Evolutionary conservation across 768 basidiomycete genomes (phyloP).

Genomic region (Tubosaeta brunneosetosa): DNA sequence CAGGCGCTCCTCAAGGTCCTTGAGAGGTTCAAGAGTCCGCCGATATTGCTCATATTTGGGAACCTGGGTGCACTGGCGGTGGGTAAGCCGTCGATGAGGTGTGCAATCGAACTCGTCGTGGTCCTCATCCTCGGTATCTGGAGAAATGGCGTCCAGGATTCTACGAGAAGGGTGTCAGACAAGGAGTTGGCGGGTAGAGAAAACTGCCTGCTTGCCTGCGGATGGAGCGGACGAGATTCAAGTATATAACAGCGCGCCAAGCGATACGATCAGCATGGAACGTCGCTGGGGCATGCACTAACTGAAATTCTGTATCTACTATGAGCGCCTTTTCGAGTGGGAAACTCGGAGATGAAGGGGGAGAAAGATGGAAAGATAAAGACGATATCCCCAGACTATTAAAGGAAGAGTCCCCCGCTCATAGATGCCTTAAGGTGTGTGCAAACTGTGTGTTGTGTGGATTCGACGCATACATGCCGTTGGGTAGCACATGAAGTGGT

Average conservation of each 20-base stretch:
- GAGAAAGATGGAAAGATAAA: conserved; percentile 3
- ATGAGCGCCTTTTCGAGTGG: conserved; percentile 16
- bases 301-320: conserved; percentile 64
- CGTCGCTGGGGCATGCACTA: conserved; percentile 70
- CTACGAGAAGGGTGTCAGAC: conserved; percentile 29
- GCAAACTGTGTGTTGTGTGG: background rate
- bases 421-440: background rate
- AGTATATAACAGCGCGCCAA: conserved; percentile 85
- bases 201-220: conserved; percentile 48
- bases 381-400: background rate
- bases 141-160: conserved; percentile 69
- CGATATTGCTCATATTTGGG: conserved; percentile 61
- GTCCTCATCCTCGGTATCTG: conserved; percentile 56
- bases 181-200: background rate
- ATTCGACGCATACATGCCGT: conserved; percentile 1
- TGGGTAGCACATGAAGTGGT: background rate
- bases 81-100: conserved; percentile 41
- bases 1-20: conserved; percentile 65
- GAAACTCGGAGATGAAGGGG: background rate
- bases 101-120: conserved; percentile 51
- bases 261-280: conserved; percentile 79
- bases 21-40: conserved; percentile 59
- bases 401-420: conserved; percentile 2
- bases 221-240: conserved; percentile 81
- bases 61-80: conserved; percentile 45